phyloP scores from a whole-genome alignment of 345 rosid species.

The Euphorbia lathyris region DNA sequence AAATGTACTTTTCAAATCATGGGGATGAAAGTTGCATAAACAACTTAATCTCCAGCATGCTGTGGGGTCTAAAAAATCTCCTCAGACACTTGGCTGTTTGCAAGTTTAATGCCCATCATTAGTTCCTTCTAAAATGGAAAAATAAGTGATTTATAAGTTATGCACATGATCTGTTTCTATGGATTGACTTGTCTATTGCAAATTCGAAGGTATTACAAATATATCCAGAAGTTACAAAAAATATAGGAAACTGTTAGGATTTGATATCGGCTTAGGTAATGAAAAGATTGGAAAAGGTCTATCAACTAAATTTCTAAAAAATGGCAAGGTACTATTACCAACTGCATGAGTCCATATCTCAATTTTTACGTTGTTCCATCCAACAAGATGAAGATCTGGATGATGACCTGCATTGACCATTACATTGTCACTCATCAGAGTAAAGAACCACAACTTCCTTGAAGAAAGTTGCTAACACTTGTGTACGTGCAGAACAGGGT shows the following conservation, averaged over 20 bases:
- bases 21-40: neutral
- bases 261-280: neutral
- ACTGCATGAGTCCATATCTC: constrained; percentile 95
- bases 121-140: neutral
- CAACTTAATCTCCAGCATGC: neutral
- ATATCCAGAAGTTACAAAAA: neutral
- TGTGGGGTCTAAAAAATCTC: neutral
- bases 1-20: neutral
- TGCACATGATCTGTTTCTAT: neutral
- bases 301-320: neutral
- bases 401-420: constrained; percentile 71
- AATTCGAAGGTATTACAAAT: neutral
- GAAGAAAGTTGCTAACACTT: neutral
- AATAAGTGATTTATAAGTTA: neutral
- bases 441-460: neutral
- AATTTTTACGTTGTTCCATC: constrained; percentile 88
- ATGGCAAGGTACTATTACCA: constrained; percentile 44
- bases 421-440: constrained; percentile 11
- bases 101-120: neutral
- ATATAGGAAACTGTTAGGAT: neutral
- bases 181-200: neutral
- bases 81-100: neutral
- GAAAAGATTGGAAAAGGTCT: neutral
- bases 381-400: constrained; percentile 96
- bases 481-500: neutral